Evolutionary conservation across 164 flowering plant species (phyloP), one percentile per base, ranked within the genome.

Genomic region (Dillenia suffruticosa): DNA sequence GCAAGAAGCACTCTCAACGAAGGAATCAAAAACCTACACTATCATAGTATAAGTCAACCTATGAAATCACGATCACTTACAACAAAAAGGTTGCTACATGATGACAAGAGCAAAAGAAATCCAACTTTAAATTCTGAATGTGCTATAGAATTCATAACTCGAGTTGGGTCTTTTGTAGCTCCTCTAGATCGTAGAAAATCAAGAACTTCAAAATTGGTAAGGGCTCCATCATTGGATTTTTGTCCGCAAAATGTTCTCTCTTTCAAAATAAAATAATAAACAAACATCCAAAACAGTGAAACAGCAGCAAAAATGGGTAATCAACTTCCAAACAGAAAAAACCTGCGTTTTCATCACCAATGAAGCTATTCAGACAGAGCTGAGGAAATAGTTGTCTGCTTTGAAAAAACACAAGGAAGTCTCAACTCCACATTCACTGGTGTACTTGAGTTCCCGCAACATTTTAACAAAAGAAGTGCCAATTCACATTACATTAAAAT

Each of bases 201-300:
- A 8, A 90, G 87, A 8, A 93, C 96, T 74, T 93, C 98, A 63
- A 81, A 93, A 77, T 93, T 90, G 54, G 96, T 84, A 22, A 93
- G 90, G 6, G 67, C 58, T 12, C 97, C 98, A 48, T 80, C 93
- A 74, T 81, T 78, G 26, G 76, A 66, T 63, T 82, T 64, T 49
- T 65, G 9, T 70, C 89, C 82, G 68, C 58, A 64, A 12, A 67
- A 54, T 52, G 9, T n/a, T 52, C 10, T 26, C 9, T 13, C 3
- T 15, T 3, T 12, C 5, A 26, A 15, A 26, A 52, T 9, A 10
- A 1, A 50, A 9, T 9, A 51, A 12, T 32, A 24, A 9, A 32
- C 40, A 61, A 50, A 12, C 7, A n/a, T 12, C 40, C 32, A 43
- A 50, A 3, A 16, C 17, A 12, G 46, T 10, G 10, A 51, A 43